phyloP scores from a whole-genome alignment of 2,329 filamentous ascomycete species.

The Fusarium tupiense region DNA sequence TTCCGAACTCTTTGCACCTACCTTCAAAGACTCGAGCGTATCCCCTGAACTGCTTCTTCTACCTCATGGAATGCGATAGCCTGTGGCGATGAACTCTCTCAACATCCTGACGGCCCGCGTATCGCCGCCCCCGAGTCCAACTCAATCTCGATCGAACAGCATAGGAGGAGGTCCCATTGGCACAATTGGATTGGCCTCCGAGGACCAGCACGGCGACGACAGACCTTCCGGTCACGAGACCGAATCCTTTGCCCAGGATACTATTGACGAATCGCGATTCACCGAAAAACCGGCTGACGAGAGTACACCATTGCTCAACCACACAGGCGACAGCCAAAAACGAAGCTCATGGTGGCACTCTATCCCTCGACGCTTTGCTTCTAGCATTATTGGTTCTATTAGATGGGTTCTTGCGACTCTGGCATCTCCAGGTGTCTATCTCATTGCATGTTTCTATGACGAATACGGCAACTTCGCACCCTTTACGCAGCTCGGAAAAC shows the following conservation, averaged over 20 bases:
- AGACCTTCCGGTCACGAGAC: constrained; percentile 50
- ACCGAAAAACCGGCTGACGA: constrained; percentile 61
- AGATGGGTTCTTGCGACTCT: constrained; percentile 82
- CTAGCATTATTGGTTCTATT: constrained; percentile 78
- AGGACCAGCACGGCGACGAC: constrained; percentile 43
- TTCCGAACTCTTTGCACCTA: not conserved
- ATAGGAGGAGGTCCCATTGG: constrained; percentile 63
- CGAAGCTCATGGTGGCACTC: constrained; percentile 61
- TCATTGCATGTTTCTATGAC: constrained; percentile 85
- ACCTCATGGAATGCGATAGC: constrained; percentile 64
- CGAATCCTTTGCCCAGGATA: constrained; percentile 50
- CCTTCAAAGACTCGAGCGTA: not conserved
- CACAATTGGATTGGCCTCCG: constrained; percentile 54
- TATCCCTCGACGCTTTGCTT: constrained; percentile 75
- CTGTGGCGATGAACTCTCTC: constrained; percentile 90
- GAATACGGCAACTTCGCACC: constrained; percentile 82
- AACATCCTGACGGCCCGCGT: constrained; percentile 92
- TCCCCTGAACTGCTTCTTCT: constrained; percentile 13
- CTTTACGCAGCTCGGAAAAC: constrained; percentile 74
- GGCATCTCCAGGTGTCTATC: constrained; percentile 81
- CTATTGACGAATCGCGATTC: constrained; percentile 49
- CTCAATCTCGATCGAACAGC: constrained; percentile 69
- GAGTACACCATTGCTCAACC: constrained; percentile 69
- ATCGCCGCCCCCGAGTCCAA: constrained; percentile 67
- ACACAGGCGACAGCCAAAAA: constrained; percentile 48